Evolutionary conservation across 148 eudicot species (phyloP), one percentile per base, ranked within the genome.

Genomic region (Tetragonia tetragonoides): DNA sequence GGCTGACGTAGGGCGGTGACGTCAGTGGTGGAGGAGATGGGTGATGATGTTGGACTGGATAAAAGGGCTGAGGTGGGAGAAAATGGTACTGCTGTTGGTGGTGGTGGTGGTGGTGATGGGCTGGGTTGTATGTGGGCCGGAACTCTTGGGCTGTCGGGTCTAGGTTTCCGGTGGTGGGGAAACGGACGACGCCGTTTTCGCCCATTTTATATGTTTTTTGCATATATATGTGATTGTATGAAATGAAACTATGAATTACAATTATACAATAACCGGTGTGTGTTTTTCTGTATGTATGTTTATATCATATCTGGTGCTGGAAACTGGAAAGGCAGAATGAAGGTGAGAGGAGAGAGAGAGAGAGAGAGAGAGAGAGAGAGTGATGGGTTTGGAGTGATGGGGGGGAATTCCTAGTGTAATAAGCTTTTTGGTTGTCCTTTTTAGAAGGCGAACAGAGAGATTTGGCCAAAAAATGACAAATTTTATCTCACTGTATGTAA

Each of bases 91-190:
- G 41, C 18, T 0, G 23, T 9, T 72, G 70, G 16, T 5, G 37
- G 62, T 9, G 63, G 75, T 2, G 72, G 34, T 4, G 65, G 57
- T 34, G 75, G 6, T 8, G 54, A n/a, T 39, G 38, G 4, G 21
- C 77, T 68, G 62, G 6, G 6, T 76, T 87, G 77, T 68, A 54
- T 7, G 80, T 46, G n/a, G 93, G 93, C n/a, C 83, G 81, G 84
- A 87, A 90, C 81, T 88, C 91, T 34, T 79, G 83, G 20, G 94
- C 94, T 6, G 69, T 66, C 0, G 94, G 94, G 84, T 90, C 87
- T 23, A 88, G 80, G 74, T 76, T 44, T 5, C 81, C 82, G 71
- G 34, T 28, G 34, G 34, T 28, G 34, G 80, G 72, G 74, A 73
- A 75, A 11, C 77, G 71, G 5, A 62, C 80, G 37, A 80, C 78